Conservation (phyloP, 2,329 filamentous ascomycete species). For the Biscogniauxia marginata region DNA sequence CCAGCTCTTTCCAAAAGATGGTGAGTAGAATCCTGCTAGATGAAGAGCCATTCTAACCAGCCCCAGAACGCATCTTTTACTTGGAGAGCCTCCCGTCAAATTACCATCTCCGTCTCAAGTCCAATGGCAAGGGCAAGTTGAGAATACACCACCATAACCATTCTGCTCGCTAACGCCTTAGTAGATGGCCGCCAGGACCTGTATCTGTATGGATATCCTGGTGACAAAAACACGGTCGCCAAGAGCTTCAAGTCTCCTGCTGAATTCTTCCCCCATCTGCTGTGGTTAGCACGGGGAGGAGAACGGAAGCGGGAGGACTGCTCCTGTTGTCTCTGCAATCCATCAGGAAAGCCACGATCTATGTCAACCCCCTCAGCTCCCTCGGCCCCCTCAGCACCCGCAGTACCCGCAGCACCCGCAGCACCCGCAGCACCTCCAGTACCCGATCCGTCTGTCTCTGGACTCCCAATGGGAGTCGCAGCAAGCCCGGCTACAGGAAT, state of each 20-base stretch:
- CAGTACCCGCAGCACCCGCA: neutral
- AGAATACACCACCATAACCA: neutral
- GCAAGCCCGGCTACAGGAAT: neutral
- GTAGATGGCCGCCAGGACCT: constrained; percentile 2
- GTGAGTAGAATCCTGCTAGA: constrained; percentile 6
- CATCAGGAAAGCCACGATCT: constrained; percentile 8
- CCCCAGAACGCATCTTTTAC: constrained; percentile 1
- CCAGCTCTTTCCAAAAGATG: constrained; percentile 10
- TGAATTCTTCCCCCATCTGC: constrained; percentile 27
- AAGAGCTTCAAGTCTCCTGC: constrained; percentile 19
- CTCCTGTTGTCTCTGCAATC: constrained; percentile 21
- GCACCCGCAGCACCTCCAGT: too few relatives aligned
- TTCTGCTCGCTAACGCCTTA: neutral
- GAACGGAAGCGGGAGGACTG: constrained; percentile 19
- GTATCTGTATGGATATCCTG: constrained; percentile 27
- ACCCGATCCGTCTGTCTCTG: neutral
- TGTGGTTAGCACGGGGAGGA: constrained; percentile 22
- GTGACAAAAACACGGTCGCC: neutral
- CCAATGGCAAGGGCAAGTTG: constrained; percentile 4
- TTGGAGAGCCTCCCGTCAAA: constrained; percentile 6
- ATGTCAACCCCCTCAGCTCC: too few relatives aligned
- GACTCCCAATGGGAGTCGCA: neutral
- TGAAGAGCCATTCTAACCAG: constrained; percentile 6
- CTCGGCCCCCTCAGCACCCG: too few relatives aligned
- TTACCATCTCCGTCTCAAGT: constrained; percentile 10